Conservation (phyloP, 129 eudicot species). For the Pittosporum tobira region DNA sequence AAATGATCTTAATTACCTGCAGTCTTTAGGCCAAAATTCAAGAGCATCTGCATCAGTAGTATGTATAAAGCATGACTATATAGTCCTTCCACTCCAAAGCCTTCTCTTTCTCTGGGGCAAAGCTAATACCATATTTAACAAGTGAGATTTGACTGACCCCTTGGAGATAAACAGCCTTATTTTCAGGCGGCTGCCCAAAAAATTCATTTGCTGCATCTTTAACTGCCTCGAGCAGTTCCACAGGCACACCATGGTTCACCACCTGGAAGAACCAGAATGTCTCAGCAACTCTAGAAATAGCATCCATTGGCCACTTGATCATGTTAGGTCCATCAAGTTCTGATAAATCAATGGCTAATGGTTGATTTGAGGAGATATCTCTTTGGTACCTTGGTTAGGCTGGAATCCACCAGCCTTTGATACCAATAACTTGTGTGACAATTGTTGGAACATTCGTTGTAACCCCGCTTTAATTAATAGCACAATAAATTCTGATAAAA, state of each 20-base stretch:
- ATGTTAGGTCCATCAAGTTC: slow-evolving; percentile 1
- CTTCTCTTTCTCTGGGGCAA: slow-evolving; percentile 35
- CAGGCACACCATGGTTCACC: slow-evolving; percentile 40
- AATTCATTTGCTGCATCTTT: slow-evolving; percentile 28
- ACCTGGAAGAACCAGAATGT: slow-evolving; percentile 43
- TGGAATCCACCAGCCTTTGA: slow-evolving; percentile 16
- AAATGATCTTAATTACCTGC: slow-evolving; percentile 35
- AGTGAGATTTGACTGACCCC: slow-evolving; percentile 30
- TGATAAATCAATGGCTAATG: slow-evolving; percentile 7
- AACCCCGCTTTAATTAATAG: no score
- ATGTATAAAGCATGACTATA: slow-evolving; percentile 33
- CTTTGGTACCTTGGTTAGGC: slow-evolving; percentile 6
- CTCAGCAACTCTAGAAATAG: slow-evolving; percentile 33
- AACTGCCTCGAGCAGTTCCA: slow-evolving; percentile 30
- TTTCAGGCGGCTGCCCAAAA: slow-evolving; percentile 27
- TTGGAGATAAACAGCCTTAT: slow-evolving; percentile 31
- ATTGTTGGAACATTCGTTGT: no score
- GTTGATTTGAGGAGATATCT: background rate
- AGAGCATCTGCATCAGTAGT: slow-evolving; percentile 35
- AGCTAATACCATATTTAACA: slow-evolving; percentile 35
- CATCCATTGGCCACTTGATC: slow-evolving; percentile 22
- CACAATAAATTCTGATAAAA: no score
- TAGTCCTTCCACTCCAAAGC: slow-evolving; percentile 38
- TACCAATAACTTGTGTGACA: slow-evolving; percentile 5
- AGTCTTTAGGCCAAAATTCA: slow-evolving; percentile 33